Evolutionary conservation across 2,329 filamentous ascomycete genomes (phyloP).

Genomic region (Colletotrichum euphorbiae): DNA sequence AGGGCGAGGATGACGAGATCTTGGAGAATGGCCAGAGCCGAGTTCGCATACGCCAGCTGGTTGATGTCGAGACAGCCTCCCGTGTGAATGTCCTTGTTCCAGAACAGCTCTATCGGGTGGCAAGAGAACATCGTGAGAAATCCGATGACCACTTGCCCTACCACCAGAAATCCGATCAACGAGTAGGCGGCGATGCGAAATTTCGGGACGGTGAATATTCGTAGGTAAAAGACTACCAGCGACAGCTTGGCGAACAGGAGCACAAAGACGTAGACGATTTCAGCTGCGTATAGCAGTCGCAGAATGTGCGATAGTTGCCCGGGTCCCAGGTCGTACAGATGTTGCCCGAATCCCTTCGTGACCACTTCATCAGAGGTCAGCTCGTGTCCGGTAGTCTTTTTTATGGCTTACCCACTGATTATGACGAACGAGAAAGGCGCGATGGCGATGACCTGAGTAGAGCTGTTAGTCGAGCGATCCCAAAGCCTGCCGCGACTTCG

Average conservation of each 20-base stretch:
- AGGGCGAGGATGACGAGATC: slow-evolving; percentile 65
- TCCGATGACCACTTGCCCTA: slow-evolving; percentile 46
- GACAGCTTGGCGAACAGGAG: slow-evolving; percentile 46
- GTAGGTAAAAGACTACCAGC: slow-evolving; percentile 48
- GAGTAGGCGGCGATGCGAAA: slow-evolving; percentile 45
- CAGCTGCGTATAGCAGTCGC: slow-evolving; percentile 41
- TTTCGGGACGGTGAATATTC: slow-evolving; percentile 44
- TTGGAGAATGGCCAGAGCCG: slow-evolving; percentile 59
- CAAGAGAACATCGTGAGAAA: slow-evolving; percentile 48
- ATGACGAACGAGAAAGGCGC: slow-evolving; percentile 29
- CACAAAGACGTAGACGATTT: slow-evolving; percentile 48
- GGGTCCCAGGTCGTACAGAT: slow-evolving; percentile 36
- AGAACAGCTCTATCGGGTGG: slow-evolving; percentile 45
- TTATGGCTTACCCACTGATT: slow-evolving; percentile 3
- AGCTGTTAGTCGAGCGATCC: too few species aligned
- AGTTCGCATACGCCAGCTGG: slow-evolving; percentile 64
- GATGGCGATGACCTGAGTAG: slow-evolving; percentile 5
- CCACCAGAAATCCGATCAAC: slow-evolving; percentile 43
- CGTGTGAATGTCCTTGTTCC: slow-evolving; percentile 43
- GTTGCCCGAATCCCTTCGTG: slow-evolving; percentile 32
- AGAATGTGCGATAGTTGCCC: slow-evolving; percentile 25
- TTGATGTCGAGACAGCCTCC: slow-evolving; percentile 55
- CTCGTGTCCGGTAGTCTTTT: neutral
- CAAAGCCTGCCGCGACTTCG: neutral
- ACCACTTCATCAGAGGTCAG: slow-evolving; percentile 22